Evolutionary conservation across 305 asterid genomes (phyloP).

Genomic region (Vinca major): DNA sequence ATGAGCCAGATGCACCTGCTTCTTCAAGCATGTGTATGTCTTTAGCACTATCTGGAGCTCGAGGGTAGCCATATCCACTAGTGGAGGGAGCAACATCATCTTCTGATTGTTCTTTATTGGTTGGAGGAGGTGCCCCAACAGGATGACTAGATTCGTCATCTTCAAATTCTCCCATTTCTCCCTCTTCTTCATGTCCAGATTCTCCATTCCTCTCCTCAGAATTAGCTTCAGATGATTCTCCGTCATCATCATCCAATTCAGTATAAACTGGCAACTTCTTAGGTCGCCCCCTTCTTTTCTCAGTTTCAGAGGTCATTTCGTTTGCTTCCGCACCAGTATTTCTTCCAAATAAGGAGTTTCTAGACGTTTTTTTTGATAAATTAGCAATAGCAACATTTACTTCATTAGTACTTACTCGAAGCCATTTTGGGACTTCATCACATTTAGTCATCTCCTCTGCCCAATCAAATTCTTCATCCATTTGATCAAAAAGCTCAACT

Average conservation of each 20-base stretch:
- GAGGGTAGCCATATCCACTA: constrained; percentile 50
- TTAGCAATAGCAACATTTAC: constrained; percentile 63
- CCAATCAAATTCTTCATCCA: constrained; percentile 98
- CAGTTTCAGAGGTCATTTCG: constrained; percentile 54
- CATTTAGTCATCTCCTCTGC: constrained; percentile 82
- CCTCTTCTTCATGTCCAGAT: constrained; percentile 68
- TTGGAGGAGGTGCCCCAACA: constrained; percentile 44
- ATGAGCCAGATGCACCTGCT: constrained; percentile 85
- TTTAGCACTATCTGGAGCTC: constrained; percentile 40
- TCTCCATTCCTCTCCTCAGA: constrained; percentile 70
- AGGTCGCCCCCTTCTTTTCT: constrained; percentile 81
- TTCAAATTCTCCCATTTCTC: constrained; percentile 68
- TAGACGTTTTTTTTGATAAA: constrained; percentile 75
- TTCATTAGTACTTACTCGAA: constrained; percentile 71
- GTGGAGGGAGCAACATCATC: constrained; percentile 62
- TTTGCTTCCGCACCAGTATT: constrained; percentile 34
- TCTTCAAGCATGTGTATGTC: constrained; percentile 41
- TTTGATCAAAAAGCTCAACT: constrained; percentile 90
- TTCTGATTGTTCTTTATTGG: constrained; percentile 60
- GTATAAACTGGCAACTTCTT: constrained; percentile 70
- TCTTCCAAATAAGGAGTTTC: constrained; percentile 44
- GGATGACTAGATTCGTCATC: constrained; percentile 58
- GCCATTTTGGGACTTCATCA: constrained; percentile 92
- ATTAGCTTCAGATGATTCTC: constrained; percentile 78
- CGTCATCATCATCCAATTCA: constrained; percentile 83